Conservation (phyloP, 768 basidiomycete genomes). For the Lactarius deliciosus region DNA sequence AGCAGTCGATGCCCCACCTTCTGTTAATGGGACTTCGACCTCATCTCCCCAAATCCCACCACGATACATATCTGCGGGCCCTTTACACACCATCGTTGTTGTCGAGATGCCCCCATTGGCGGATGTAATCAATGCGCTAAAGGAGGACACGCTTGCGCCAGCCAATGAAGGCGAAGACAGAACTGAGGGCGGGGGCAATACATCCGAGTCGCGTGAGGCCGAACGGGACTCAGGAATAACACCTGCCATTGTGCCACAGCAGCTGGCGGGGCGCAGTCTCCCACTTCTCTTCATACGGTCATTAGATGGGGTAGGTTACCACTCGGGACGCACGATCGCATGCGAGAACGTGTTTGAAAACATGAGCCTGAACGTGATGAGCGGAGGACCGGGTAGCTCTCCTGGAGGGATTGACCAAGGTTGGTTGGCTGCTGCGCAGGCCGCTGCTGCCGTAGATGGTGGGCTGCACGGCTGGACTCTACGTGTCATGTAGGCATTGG, state of each 20-base stretch:
- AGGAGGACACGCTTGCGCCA: constrained; percentile 61
- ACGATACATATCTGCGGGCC: constrained; percentile 52
- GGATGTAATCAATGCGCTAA: constrained; percentile 76
- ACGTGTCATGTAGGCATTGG: constrained; percentile 60
- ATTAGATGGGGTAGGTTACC: constrained; percentile 84
- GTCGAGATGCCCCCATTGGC: constrained; percentile 80
- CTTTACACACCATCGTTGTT: constrained; percentile 76
- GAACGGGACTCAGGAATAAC: constrained; percentile 25
- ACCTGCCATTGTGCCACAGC: constrained; percentile 37
- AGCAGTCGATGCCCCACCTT: constrained; percentile 20
- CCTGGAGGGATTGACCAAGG: constrained; percentile 53
- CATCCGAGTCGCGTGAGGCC: constrained; percentile 18
- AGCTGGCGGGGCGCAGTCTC: constrained; percentile 67
- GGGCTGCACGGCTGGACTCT: constrained; percentile 77
- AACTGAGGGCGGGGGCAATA: constrained; percentile 30
- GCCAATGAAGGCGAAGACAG: constrained; percentile 39
- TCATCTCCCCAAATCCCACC: constrained; percentile 36
- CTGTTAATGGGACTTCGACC: constrained; percentile 17
- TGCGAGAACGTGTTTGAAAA: constrained; percentile 78
- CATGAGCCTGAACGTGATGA: constrained; percentile 59
- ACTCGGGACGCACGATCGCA: constrained; percentile 80
- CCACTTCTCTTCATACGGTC: constrained; percentile 81
- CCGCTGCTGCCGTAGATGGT: constrained; percentile 62
- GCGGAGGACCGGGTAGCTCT: constrained; percentile 43
- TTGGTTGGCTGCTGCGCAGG: constrained; percentile 76